Percentiles rank a stretch among this genome's conserved stretches.
These are phyloP conservation scores for Russula abietina DNA, from an alignment of 768 basidiomycete species.

Conservation along the genomic window DNA sequence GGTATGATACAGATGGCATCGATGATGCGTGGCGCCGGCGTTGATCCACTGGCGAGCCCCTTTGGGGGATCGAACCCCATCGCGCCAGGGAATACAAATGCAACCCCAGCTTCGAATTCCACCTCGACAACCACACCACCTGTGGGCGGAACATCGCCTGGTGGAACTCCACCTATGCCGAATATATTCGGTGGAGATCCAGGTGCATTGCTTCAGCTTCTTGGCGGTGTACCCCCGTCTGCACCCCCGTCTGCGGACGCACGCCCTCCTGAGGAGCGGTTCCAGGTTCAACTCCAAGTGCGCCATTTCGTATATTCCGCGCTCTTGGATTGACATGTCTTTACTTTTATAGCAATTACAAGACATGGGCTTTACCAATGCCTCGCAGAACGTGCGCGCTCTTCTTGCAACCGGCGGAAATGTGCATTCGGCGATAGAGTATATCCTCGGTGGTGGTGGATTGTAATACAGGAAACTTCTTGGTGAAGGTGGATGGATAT, in stretches of 20 bases:
- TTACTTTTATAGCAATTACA: slow-evolving; percentile 63
- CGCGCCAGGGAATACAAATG: slow-evolving; percentile 52
- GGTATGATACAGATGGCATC: slow-evolving; percentile 71
- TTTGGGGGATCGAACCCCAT: slow-evolving; percentile 39
- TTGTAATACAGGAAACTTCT: slow-evolving; percentile 33
- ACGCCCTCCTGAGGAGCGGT: slow-evolving; percentile 84
- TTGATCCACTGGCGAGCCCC: slow-evolving; percentile 26
- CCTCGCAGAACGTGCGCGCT: slow-evolving; percentile 83
- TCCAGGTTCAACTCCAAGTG: slow-evolving; percentile 80
- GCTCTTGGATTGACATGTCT: not conserved
- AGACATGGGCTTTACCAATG: slow-evolving; percentile 92
- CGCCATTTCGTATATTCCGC: slow-evolving; percentile 22
- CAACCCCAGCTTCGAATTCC: slow-evolving; percentile 27
- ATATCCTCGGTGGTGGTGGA: slow-evolving; percentile 80
- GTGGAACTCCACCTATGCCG: slow-evolving; percentile 25
- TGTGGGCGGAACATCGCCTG: slow-evolving; percentile 26
- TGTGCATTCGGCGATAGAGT: slow-evolving; percentile 87
- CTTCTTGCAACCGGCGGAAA: slow-evolving; percentile 90
- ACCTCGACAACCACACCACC: slow-evolving; percentile 21
- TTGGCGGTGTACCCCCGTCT: slow-evolving; percentile 32
- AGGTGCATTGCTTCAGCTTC: slow-evolving; percentile 39
- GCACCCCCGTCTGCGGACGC: slow-evolving; percentile 56
- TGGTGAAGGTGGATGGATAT: not conserved
- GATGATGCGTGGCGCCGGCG: slow-evolving; percentile 42
- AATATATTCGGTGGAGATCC: slow-evolving; percentile 33